Conservation (phyloP, 164 flowering plant genomes). For the Santalum album region DNA sequence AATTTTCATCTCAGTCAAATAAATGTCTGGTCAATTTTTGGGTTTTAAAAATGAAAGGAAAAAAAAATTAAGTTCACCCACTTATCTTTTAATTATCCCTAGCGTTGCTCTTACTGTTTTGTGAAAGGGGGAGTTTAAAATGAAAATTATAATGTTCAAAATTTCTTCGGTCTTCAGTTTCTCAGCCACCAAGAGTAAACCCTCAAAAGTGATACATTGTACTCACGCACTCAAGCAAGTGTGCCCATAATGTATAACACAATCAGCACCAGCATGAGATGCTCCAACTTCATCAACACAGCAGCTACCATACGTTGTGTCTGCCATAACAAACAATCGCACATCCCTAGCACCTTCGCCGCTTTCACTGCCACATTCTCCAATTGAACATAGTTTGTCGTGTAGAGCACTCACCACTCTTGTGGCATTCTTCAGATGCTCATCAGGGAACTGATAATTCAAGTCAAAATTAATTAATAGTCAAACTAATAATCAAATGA, state of each 20-base stretch:
- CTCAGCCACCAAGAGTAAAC: not conserved
- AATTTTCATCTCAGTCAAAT: no score
- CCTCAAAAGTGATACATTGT: not conserved
- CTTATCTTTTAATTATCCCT: no score
- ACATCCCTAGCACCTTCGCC: slow-evolving; percentile 20
- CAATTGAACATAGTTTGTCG: slow-evolving; percentile 23
- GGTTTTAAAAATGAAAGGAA: no score
- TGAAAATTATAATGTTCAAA: no score
- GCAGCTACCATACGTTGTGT: slow-evolving; percentile 87
- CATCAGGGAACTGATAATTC: slow-evolving; percentile 72
- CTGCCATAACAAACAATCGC: slow-evolving; percentile 80
- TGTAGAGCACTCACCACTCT: slow-evolving; percentile 47
- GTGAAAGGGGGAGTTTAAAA: no score
- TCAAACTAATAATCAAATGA: not conserved
- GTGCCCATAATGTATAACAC: slow-evolving; percentile 86
- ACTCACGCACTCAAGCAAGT: slow-evolving; percentile 89
- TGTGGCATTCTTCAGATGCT: slow-evolving; percentile 65
- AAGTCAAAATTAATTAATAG: not conserved
- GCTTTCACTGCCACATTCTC: slow-evolving; percentile 9
- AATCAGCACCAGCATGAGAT: slow-evolving; percentile 66
- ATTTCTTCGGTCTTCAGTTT: no score
- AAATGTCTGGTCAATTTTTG: no score
- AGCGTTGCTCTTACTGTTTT: no score
- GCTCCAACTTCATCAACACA: slow-evolving; percentile 98
- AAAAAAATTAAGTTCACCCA: no score